Conservation (phyloP, 169 alveolate species). For the Babesia ovis region DNA sequence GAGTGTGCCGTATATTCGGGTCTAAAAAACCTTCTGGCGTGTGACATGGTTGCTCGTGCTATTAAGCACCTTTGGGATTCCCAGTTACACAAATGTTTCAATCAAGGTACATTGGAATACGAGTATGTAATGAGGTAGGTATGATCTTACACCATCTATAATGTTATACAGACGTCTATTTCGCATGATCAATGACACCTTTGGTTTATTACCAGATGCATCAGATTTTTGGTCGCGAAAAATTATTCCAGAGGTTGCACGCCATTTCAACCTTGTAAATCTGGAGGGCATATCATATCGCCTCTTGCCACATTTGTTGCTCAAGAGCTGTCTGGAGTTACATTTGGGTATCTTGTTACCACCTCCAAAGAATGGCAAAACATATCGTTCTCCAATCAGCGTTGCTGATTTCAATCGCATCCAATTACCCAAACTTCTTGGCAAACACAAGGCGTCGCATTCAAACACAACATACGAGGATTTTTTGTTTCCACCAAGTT, state of each 20-base stretch:
- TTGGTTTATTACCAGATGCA: slow-evolving; percentile 47
- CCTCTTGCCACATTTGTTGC: slow-evolving; percentile 50
- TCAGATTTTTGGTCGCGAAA: slow-evolving; percentile 49
- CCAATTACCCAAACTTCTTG: slow-evolving; percentile 3
- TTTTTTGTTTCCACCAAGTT: not conserved
- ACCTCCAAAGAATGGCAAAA: slow-evolving; percentile 19
- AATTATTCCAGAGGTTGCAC: slow-evolving; percentile 49
- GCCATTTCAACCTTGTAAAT: slow-evolving; percentile 51
- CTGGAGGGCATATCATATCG: slow-evolving; percentile 43
- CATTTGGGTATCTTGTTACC: slow-evolving; percentile 57
- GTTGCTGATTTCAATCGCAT: slow-evolving; percentile 19
- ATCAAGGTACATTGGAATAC: not conserved
- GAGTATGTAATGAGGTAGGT: slow-evolving; percentile 51
- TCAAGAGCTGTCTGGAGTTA: slow-evolving; percentile 44
- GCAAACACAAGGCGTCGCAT: not conserved
- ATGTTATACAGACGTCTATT: slow-evolving; percentile 15
- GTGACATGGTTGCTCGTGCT: slow-evolving; percentile 56
- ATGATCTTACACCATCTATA: not conserved
- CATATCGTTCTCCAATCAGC: slow-evolving; percentile 19
- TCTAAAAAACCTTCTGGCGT: slow-evolving; percentile 42
- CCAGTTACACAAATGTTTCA: slow-evolving; percentile 21
- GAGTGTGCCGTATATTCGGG: slow-evolving; percentile 56
- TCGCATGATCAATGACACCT: slow-evolving; percentile 39
- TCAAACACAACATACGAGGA: not conserved
- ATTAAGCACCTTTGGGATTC: slow-evolving; percentile 56